Base-by-base conservation (phyloP, 2,329 filamentous ascomycete species). In the Fusarium falciforme region DNA sequence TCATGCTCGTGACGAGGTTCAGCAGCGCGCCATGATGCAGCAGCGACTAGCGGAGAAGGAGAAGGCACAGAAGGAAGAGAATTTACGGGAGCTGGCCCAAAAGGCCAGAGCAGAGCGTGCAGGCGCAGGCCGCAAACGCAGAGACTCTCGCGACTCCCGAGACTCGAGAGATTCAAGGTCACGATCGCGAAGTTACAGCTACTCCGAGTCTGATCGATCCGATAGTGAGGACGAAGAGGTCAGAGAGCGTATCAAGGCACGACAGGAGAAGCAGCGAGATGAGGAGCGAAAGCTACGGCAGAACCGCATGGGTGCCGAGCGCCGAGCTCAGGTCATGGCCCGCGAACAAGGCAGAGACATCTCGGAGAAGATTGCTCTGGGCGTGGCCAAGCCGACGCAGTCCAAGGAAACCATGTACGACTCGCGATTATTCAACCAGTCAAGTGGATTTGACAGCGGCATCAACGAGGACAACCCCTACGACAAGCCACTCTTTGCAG, bases 401-500 rank as follows among this genome's bases (percentile, higher is more conserved):
- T 93, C 92, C 60, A 93, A 93, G 64, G 96, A 99, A 82, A 92
- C 93, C 27, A 98, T 98, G 96, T 99, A 97, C 85, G 96, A 99
- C 84, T 97, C 95, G 3, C 89, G 96, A 44, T 85, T 99, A 33
- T 99, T 99, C 85, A 98, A 98, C 84, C 94, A 97, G 84, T 93
- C 92, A 7, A 95, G 93, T 77, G 96, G 96, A 0, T 97, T 99
- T 81, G 93, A 95, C 76, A 90, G 92, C 61, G 96, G 96, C 1
- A 95, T 98, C 88, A 99, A 99, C 82, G 96, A 99, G 83, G 96
- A 99, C 82, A 96, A 99, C 80, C 91, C 92, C 0, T 99, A 98
- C 85, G 96, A 98, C 83, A 98, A 98, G 84, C 96, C 96, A 22
- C 87, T 99, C 9, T 99, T 99, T 81, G 95, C 95, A 1, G 96